A percentile compares a stretch with the other conserved stretches of the same genome.
Conservation (phyloP, 768 basidiomycete species). For the Amyloporia xantha region DNA sequence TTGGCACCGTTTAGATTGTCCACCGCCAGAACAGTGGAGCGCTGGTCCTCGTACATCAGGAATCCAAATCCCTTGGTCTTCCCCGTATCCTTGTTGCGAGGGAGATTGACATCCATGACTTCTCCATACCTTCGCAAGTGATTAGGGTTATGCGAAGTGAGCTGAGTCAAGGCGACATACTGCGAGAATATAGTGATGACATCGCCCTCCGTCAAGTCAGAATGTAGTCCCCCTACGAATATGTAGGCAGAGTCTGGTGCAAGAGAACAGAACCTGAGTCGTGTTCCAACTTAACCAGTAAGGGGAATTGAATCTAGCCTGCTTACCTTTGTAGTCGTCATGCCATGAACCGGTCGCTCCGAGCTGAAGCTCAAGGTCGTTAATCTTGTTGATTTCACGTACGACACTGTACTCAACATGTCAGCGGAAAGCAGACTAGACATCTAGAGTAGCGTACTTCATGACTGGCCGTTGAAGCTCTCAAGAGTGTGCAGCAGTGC, state of each 20-base stretch:
- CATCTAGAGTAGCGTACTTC: constrained; percentile 55
- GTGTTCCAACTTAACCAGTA: neutral
- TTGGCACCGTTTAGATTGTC: constrained; percentile 97
- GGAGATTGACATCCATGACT: constrained; percentile 90
- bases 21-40: constrained; percentile 91
- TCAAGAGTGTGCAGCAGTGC: neutral
- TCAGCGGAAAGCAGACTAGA: constrained; percentile 2
- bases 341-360: constrained; percentile 83
- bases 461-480: constrained; percentile 29
- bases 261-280: constrained; percentile 1
- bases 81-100: constrained; percentile 88
- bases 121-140: constrained; percentile 79
- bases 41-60: constrained; percentile 98
- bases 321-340: constrained; percentile 83
- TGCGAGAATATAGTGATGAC: constrained; percentile 97
- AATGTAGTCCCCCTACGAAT: constrained; percentile 83
- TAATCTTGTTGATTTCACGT: constrained; percentile 89
- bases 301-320: neutral
- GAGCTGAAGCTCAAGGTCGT: constrained; percentile 81
- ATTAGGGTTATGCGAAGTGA: neutral
- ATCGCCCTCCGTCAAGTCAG: constrained; percentile 93
- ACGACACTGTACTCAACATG: constrained; percentile 56
- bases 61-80: constrained; percentile 91
- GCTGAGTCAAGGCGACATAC: constrained; percentile 40
- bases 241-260: constrained; percentile 91